Base-by-base conservation (phyloP, 2,329 filamentous ascomycete genomes). In the Colletotrichum musicola region DNA sequence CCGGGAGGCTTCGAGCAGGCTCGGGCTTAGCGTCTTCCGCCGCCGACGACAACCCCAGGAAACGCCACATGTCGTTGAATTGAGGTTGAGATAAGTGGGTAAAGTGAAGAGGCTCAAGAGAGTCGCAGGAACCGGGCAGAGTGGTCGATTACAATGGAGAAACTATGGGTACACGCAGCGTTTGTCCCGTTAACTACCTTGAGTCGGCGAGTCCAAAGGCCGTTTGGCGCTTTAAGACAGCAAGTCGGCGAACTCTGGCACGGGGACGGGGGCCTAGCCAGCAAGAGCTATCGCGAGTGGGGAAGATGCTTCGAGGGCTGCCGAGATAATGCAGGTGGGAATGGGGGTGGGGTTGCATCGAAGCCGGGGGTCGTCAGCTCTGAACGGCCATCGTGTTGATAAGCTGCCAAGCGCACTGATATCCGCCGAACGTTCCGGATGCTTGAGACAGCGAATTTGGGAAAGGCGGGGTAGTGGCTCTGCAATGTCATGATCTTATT, bases 1-100 rank as follows among this genome's bases (percentile, higher is more conserved):
- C 71, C 16, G 74, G 74, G 14, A 75, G 71, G 16, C 74, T 73
- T 27, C 66, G 65, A 14, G 62, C 64, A 1, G 73, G 50, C 10
- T 70, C 69, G 30, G 63, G 47, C 27, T 68, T 68, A 30, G 35
- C 42, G 1, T 47, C 42, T 12, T 50, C 54, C 2, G 46, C 38
- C 1, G 57, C 20, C n/a, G 63, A 49, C 49, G 64, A 51, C 20
- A 68, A 20, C 13, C 64, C 60, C 20, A 68, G 46, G n/a, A 64
- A 68, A n/a, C 64, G 60, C 60, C 62, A 59, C 64, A 68, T 68
- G 38, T 47, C 30, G 53, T 47, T 47, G 46, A 4, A 20, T 18
- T 22, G 25, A 47, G n/a, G 20, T 46, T 13, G 20, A 20, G 20
- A 40, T 46, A 22, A 47, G 40, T 47, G 46, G 20, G 35, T 20